Base-by-base conservation (phyloP, 1,284 basidiomycete species). In the Mycosarcoma mackinlayi region DNA sequence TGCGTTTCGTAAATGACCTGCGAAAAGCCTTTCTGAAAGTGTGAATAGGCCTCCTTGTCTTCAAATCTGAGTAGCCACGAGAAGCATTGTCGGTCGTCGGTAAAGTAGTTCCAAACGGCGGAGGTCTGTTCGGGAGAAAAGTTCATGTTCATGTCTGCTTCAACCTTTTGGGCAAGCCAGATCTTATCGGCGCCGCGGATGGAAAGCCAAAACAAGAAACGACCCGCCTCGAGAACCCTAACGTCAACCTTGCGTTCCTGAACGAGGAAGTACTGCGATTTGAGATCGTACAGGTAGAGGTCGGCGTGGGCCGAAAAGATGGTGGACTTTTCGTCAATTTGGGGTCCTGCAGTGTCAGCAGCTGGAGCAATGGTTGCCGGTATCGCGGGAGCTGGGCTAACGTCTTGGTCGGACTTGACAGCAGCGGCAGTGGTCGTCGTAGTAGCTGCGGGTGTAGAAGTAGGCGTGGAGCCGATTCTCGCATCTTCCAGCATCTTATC, bases 31-130 rank as follows among this genome's bases (percentile, higher is more conserved):
- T 86, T 84, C 74, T 90, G 87, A 84, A 93, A 92, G 9, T 82
- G 83, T 5, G 85, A 83, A 76, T 91, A 94, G 1, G 85, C 85
- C 25, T 88, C 88, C 58, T 86, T 80, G 14, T 85, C 84, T 6
- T 82, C 75, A 81, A 96, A 94, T 64, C 89, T 86, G 76, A 98
- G 86, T 56, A 92, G 88, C 93, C 93, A 94, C 57, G 93, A 93
- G 79, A 87, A 89, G 77, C 88, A 87, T 21, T 84, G 83, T 14
- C 83, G 72, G 34, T 89, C 87, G 51, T 87, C 85, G n/a, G 87
- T 87, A 45, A 77, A 82, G 63, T 79, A 83, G 67, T 92, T 93
- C 92, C 92, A 94, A 27, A 94, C 94, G 68, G 95, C 87, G 2
- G 93, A 92, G 34, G 83, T 71, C 40, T 80, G 73, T 21, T 80